Base-by-base conservation (phyloP, 352 stramenopile species). In the Phytopythium montanum region DNA sequence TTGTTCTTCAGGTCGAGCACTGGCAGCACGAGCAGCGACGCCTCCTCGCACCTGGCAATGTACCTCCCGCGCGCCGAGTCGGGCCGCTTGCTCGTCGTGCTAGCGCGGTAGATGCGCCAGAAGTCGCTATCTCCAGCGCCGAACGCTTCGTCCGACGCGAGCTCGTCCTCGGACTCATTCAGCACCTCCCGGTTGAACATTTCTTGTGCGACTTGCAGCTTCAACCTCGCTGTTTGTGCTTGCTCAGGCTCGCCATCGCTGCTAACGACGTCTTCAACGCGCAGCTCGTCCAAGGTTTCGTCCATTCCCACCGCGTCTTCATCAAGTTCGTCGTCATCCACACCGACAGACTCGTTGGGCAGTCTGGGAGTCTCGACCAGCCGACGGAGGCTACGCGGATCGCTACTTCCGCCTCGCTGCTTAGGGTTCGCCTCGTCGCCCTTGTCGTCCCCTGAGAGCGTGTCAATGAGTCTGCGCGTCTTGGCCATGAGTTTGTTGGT, bases 401-500 rank as follows among this genome's bases (percentile, higher is more conserved):
- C 49, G 28, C 28, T 7, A 6, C 6, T 9, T 25, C 21, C 18
- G 5, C 18, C 46, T 54, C 46, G 26, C 25, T 10, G 8, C 6
- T 21, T 41, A 0, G 19, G 19, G 25, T 10, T 4, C 4, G 3
- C 28, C 45, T 55, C 55, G 21, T n/a, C 51, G 23, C n/a, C 58
- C 55, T 46, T 69, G 46, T 21, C 21, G 34, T 56, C 34, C 6
- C 31, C 19, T 21, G 65, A 50, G 19, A 79, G 48, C 10, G 67
- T 54, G 21, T 79, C 70, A 26, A 84, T 69, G 14, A 79, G 62
- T 42, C 75, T 75, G 18, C 75, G 69, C n/a, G 79, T 87, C 62
- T 87, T 87, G 21, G 69, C 64, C 10, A 90, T 73, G 51, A 90
- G 46, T 6, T 73, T 69, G 60, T 88, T 87, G 6, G 76, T 88